Conservation (phyloP, 1,284 basidiomycete species). For the Malassezia nana region DNA sequence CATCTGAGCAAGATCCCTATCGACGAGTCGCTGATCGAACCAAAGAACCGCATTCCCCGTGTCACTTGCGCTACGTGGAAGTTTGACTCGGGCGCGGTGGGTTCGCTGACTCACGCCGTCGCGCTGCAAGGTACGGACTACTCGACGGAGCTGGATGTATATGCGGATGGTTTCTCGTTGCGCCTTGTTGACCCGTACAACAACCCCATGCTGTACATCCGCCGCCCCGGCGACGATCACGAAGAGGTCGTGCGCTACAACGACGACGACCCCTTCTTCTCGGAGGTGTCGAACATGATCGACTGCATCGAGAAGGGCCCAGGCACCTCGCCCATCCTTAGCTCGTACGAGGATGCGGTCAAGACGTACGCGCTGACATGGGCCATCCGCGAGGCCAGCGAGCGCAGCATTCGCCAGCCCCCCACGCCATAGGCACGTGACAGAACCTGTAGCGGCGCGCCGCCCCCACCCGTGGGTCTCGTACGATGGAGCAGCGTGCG, state of each 20-base stretch:
- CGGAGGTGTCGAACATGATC: slow-evolving; percentile 44
- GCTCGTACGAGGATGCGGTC: slow-evolving; percentile 41
- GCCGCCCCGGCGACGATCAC: slow-evolving; percentile 46
- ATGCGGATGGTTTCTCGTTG: slow-evolving; percentile 42
- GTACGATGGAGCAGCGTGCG: slow-evolving; percentile 17
- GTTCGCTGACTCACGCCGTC: slow-evolving; percentile 45
- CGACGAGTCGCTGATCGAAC: slow-evolving; percentile 65
- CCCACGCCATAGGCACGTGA: slow-evolving; percentile 1
- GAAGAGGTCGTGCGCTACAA: slow-evolving; percentile 46
- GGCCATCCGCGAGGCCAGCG: slow-evolving; percentile 41
- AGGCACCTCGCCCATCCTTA: slow-evolving; percentile 32
- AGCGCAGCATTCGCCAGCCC: slow-evolving; percentile 31
- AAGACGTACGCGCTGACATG: slow-evolving; percentile 47
- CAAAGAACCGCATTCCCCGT: slow-evolving; percentile 41
- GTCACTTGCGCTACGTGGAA: slow-evolving; percentile 48
- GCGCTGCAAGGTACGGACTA: slow-evolving; percentile 47
- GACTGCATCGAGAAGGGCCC: slow-evolving; percentile 42
- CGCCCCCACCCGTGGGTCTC: neutral
- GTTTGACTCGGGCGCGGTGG: slow-evolving; percentile 44
- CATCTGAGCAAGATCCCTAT: slow-evolving; percentile 68
- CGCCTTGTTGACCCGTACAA: slow-evolving; percentile 48
- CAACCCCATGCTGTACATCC: slow-evolving; percentile 43
- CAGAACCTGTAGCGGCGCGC: neutral
- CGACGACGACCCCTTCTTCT: slow-evolving; percentile 48
- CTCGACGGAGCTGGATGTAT: slow-evolving; percentile 42